Evolutionary conservation across 1,284 basidiomycete genomes (phyloP).

Genomic region (Cutaneotrichosporon daszewskae): DNA sequence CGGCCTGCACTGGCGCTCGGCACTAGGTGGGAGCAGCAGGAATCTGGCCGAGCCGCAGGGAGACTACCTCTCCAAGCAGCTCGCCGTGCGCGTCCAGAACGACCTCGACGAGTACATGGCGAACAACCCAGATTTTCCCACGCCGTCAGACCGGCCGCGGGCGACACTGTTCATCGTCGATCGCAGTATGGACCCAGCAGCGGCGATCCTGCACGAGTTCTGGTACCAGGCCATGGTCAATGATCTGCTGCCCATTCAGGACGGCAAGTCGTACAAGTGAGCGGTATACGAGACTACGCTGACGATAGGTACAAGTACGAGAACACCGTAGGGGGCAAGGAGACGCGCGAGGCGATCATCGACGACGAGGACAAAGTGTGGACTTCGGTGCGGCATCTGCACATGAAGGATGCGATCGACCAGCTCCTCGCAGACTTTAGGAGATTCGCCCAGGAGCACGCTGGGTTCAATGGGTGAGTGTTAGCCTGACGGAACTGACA

Average conservation of each 20-base stretch:
- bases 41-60: slow-evolving; percentile 40
- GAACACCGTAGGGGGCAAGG: slow-evolving; percentile 65
- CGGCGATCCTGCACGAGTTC: slow-evolving; percentile 93
- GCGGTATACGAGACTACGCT: too few species aligned
- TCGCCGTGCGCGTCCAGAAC: slow-evolving; percentile 75
- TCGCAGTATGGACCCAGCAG: slow-evolving; percentile 84
- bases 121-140: slow-evolving; percentile 73
- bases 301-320: slow-evolving; percentile 93
- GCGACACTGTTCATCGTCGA: slow-evolving; percentile 88
- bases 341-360: slow-evolving; percentile 78
- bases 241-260: slow-evolving; percentile 80
- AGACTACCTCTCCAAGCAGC: slow-evolving; percentile 63
- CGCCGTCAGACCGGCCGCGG: slow-evolving; percentile 53
- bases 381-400: slow-evolving; percentile 88
- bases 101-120: slow-evolving; percentile 80
- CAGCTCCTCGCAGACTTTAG: slow-evolving; percentile 92
- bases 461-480: slow-evolving; percentile 64
- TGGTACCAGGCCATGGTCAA: slow-evolving; percentile 99
- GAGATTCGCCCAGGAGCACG: slow-evolving; percentile 85
- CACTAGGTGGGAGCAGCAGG: slow-evolving; percentile 26
- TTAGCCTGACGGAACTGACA: slow-evolving; percentile 8
- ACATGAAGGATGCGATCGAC: slow-evolving; percentile 97
- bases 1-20: slow-evolving; percentile 42
- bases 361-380: slow-evolving; percentile 85
- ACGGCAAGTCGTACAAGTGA: slow-evolving; percentile 81